These are phyloP conservation scores for Spatholobus suberectus DNA, from an alignment of 306 rosid genomes.

Conservation along the genomic window DNA sequence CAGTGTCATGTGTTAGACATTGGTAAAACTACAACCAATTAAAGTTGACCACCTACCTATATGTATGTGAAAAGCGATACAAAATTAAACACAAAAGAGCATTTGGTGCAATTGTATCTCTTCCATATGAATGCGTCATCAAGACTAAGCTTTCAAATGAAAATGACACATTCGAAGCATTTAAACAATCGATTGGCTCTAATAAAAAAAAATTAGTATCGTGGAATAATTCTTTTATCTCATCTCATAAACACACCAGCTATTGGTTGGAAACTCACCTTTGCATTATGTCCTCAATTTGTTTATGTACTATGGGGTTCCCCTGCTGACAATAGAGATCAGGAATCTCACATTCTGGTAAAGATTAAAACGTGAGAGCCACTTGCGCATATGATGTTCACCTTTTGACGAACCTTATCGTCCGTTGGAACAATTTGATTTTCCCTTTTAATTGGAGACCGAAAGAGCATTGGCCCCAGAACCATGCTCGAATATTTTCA, in stretches of 20 bases:
- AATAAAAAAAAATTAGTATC: neutral
- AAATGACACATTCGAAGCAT: slow-evolving; percentile 9
- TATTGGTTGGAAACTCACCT: slow-evolving; percentile 32
- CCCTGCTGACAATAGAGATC: neutral
- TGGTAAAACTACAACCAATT: neutral
- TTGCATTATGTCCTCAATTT: slow-evolving; percentile 15
- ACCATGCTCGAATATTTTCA: slow-evolving; percentile 19
- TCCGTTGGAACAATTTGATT: neutral
- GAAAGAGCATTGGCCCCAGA: neutral
- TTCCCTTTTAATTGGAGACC: neutral
- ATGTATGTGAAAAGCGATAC: slow-evolving; percentile 33
- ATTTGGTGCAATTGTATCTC: neutral
- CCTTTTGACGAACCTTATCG: slow-evolving; percentile 27
- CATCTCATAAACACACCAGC: neutral
- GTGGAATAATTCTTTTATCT: slow-evolving; percentile 31
- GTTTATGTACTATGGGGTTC: neutral
- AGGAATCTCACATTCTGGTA: slow-evolving; percentile 31
- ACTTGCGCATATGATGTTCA: neutral
- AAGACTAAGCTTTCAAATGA: neutral
- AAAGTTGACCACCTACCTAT: neutral
- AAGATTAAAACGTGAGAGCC: neutral
- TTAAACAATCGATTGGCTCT: slow-evolving; percentile 6
- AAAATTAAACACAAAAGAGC: slow-evolving; percentile 5
- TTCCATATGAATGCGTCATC: neutral
- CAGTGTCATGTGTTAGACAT: neutral